Percentiles rank a stretch among this genome's conserved stretches.
Conservation (phyloP, 164 flowering plant genomes). For the Dillenia turbinata region DNA sequence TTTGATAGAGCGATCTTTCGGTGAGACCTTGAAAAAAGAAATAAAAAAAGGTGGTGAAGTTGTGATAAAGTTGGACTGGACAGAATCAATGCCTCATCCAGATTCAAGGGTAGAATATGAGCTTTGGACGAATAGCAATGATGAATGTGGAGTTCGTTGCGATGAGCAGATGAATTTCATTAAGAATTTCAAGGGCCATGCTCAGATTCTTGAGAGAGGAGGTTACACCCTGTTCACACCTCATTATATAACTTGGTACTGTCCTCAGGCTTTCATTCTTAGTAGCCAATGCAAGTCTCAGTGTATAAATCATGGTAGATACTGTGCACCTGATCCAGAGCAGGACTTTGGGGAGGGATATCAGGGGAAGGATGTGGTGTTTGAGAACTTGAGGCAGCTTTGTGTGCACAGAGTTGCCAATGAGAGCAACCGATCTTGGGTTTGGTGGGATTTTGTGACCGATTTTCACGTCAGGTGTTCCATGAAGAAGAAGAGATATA, state of each 20-base stretch:
- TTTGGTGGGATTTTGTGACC: conserved; percentile 96
- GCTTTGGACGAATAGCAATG: conserved; percentile 94
- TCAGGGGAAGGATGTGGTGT: conserved; percentile 81
- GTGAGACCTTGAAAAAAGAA: conserved; percentile 56
- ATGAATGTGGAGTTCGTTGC: conserved; percentile 82
- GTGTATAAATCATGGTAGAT: conserved; percentile 87
- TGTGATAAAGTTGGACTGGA: conserved; percentile 70
- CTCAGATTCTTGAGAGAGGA: conserved; percentile 78
- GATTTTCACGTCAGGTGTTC: conserved; percentile 92
- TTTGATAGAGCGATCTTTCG: conserved; percentile 52
- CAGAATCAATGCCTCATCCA: conserved; percentile 86
- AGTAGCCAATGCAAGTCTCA: conserved; percentile 86
- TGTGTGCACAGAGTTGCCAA: conserved; percentile 86
- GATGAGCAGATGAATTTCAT: conserved; percentile 79
- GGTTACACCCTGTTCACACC: conserved; percentile 83
- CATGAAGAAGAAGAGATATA: conserved; percentile 76
- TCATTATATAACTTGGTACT: conserved; percentile 92
- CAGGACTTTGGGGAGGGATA: conserved; percentile 72
- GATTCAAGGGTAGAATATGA: conserved; percentile 88
- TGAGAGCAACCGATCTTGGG: conserved; percentile 68
- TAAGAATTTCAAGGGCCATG: conserved; percentile 76
- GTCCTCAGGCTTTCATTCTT: conserved; percentile 56
- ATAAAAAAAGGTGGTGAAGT: conserved; percentile 45
- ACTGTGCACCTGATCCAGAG: conserved; percentile 95
- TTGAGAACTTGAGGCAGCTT: conserved; percentile 85